Base-by-base conservation (phyloP, 2,329 filamentous ascomycete genomes). In the Alternaria novae-zelandiae region DNA sequence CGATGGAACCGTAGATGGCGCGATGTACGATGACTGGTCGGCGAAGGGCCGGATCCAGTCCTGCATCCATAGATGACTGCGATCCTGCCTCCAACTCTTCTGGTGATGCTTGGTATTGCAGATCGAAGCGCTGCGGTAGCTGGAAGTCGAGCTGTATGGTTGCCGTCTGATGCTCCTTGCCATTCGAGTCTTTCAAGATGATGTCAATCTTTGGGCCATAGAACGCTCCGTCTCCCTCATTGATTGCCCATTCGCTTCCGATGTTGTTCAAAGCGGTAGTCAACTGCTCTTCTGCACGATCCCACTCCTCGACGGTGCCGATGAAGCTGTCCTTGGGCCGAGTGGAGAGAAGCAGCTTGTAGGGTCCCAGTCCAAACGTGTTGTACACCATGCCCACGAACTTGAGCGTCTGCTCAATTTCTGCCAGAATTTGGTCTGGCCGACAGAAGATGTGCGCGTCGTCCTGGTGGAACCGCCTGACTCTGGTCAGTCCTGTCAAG, bases 121-220 rank as follows among this genome's bases (percentile, higher is more conserved):
- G 83, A 49, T 88, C 88, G 75, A 97, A 97, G 12, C 93, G 88
- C 75, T 92, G 91, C 1, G 93, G 93, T 2, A 97, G 85, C 79
- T 97, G 94, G 78, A 97, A 96, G 78, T 97, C 93, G 26, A 97
- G 87, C 82, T 97, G 93, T 54, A 97, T 90, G 0, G 93, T 96
- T 4, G 93, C 94, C 3, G 94, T 92, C 77, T 97, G 93, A 75
- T 96, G 93, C 73, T 94, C 91, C 75, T 95, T 96, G 8, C 92
- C 92, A 10, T 77, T 73, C 1, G 90, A 90, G 75, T 96, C 93
- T 64, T 87, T 88, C 49, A 97, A 81, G 43, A 96, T 88, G 47
- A 97, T 91, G 74, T 97, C 93, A 68, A 97, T 97, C 82, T 97
- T 97, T 30, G 94, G 93, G 0, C 94, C 93, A 74, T 97, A 97